A percentile compares a stretch with the other conserved stretches of the same genome.
Conservation (phyloP, 116 monocot genomes). For the Phalaenopsis hybrid region DNA sequence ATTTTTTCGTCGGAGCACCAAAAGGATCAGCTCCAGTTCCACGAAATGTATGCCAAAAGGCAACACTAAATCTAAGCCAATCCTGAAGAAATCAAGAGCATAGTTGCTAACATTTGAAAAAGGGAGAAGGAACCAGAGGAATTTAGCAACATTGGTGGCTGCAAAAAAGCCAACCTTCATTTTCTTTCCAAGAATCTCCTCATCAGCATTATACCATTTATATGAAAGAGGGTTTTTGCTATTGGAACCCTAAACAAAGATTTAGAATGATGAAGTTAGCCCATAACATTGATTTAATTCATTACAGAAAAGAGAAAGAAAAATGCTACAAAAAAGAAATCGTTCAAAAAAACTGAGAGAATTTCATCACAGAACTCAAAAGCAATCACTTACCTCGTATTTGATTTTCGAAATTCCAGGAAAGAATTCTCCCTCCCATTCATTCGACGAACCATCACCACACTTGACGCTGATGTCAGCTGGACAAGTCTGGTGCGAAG, state of each 20-base stretch:
- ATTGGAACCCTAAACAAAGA: constrained; percentile 56
- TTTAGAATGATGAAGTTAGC: not conserved
- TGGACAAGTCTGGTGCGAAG: constrained; percentile 45
- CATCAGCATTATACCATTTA: constrained; percentile 92
- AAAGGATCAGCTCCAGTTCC: constrained; percentile 89
- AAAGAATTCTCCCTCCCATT: constrained; percentile 91
- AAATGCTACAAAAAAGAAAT: not conserved
- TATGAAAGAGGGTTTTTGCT: constrained; percentile 93
- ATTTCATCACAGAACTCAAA: not conserved
- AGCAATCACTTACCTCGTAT: constrained; percentile 57
- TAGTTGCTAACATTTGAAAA: not conserved
- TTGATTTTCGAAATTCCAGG: constrained; percentile 88
- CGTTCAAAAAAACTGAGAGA: not conserved
- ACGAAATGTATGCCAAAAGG: constrained; percentile 97
- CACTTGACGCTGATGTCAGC: constrained; percentile 53
- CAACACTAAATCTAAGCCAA: constrained; percentile 96
- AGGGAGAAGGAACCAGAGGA: not conserved
- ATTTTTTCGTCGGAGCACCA: constrained; percentile 80
- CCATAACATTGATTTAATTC: not conserved
- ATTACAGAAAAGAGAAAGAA: not conserved
- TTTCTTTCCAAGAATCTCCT: constrained; percentile 93
- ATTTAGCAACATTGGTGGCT: not conserved
- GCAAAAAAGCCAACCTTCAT: constrained; percentile 66
- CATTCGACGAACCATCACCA: constrained; percentile 34
- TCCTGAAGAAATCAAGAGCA: constrained; percentile 36